These are phyloP conservation scores for Gremmenia infestans DNA, from an alignment of 2,329 filamentous ascomycete genomes.

Conservation along the genomic window DNA sequence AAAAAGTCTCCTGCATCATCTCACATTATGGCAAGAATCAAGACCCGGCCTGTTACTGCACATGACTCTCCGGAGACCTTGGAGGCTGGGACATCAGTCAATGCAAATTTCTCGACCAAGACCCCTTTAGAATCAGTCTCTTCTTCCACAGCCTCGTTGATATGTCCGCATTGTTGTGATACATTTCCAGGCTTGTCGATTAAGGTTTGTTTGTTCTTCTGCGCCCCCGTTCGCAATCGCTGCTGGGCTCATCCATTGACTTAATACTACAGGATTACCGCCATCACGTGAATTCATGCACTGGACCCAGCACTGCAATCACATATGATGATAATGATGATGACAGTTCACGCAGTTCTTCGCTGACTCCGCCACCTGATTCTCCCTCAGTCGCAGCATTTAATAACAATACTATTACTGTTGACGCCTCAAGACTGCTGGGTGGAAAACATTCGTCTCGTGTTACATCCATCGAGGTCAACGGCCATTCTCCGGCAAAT, in stretches of 20 bases:
- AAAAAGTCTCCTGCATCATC: constrained; percentile 1
- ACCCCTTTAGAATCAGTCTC: constrained; percentile 2
- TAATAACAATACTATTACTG: constrained; percentile 1
- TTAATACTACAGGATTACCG: constrained; percentile 23
- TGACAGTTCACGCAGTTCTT: constrained; percentile 18
- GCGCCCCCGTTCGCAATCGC: background rate
- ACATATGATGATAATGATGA: constrained; percentile 6
- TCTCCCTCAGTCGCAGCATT: constrained; percentile 6
- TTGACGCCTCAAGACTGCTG: background rate
- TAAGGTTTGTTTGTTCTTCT: constrained; percentile 6
- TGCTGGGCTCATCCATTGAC: constrained; percentile 14
- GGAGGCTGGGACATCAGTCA: constrained; percentile 2
- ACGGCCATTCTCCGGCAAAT: constrained; percentile 2
- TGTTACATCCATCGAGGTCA: constrained; percentile 7
- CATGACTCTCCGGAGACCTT: constrained; percentile 1
- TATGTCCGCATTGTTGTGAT: constrained; percentile 9
- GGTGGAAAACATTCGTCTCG: background rate
- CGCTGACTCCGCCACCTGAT: constrained; percentile 21
- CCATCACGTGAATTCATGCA: constrained; percentile 28
- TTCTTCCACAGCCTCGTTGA: constrained; percentile 4
- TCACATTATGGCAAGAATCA: constrained; percentile 12
- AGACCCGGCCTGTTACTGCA: constrained; percentile 3
- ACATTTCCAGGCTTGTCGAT: constrained; percentile 7
- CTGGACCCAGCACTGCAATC: constrained; percentile 15
- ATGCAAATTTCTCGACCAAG: constrained; percentile 5